Conservation (phyloP, 805 yeast species). For the Candida oleophila region DNA sequence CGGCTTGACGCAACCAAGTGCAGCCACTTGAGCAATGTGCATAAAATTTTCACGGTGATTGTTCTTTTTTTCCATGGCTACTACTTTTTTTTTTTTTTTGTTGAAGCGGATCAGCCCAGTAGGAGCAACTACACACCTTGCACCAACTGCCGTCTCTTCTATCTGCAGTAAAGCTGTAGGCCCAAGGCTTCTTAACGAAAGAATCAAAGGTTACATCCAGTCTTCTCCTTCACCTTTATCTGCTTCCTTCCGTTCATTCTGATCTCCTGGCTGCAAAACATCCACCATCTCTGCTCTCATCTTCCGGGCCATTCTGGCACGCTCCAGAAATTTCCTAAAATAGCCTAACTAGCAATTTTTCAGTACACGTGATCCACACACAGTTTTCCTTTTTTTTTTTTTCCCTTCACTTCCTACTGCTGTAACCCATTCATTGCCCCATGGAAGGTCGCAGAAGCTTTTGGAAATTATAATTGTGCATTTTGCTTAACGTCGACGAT, state of each 20-base stretch:
- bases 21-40: too few species aligned
- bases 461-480: slow-evolving; percentile 1
- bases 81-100: too few species aligned
- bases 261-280: not conserved
- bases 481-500: slow-evolving; percentile 2
- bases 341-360: not conserved
- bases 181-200: too few species aligned
- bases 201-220: too few species aligned
- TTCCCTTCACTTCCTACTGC: not conserved
- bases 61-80: too few species aligned
- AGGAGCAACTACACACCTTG: not conserved
- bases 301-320: not conserved
- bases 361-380: not conserved
- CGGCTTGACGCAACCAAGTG: too few species aligned
- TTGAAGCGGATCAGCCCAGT: too few species aligned
- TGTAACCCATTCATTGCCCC: not conserved
- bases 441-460: slow-evolving; percentile 6
- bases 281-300: not conserved
- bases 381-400: not conserved
- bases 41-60: too few species aligned
- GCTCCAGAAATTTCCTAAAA: not conserved
- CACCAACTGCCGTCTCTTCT: too few species aligned
- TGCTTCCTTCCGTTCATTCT: not conserved
- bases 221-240: too few species aligned
- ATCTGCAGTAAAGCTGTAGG: too few species aligned